Conservation (phyloP, 139 green algal genomes). For the Trebouxia sp. region DNA sequence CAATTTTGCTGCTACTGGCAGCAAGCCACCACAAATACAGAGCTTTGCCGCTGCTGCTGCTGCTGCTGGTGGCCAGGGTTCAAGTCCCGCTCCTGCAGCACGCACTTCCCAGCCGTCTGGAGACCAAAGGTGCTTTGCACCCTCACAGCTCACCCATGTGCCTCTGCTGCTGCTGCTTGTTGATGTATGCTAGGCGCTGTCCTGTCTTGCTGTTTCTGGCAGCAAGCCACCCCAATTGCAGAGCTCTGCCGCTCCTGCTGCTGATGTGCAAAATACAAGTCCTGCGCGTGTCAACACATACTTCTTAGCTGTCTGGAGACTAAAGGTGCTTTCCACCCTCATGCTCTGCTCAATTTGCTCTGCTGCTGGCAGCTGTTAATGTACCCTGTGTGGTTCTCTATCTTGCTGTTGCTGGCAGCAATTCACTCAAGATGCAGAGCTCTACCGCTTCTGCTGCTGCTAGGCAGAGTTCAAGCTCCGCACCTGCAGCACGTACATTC, state of each 20-base stretch:
- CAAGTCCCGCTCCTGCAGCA: neutral
- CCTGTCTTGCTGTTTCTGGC: too few species aligned
- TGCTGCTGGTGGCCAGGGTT: neutral
- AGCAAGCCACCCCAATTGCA: slow-evolving; percentile 11
- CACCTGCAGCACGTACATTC: neutral
- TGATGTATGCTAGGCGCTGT: neutral
- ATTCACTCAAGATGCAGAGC: slow-evolving; percentile 11
- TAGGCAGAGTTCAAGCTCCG: neutral
- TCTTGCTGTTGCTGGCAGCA: too few species aligned
- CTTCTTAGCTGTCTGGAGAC: neutral
- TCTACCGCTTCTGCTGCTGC: neutral
- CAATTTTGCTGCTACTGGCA: too few species aligned
- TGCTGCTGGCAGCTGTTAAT: neutral
- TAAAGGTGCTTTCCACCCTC: too few species aligned
- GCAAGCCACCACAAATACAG: slow-evolving; percentile 11
- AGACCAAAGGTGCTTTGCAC: too few species aligned
- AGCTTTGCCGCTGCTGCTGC: neutral
- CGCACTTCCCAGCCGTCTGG: neutral
- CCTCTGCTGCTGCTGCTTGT: neutral
- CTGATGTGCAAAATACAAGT: neutral
- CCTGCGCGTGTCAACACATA: neutral
- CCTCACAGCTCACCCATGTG: too few species aligned
- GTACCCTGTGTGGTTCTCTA: neutral
- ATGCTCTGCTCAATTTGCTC: too few species aligned
- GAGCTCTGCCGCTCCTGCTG: neutral